Base-by-base conservation (phyloP, 208 protist species). In the Trypanosoma avium region DNA sequence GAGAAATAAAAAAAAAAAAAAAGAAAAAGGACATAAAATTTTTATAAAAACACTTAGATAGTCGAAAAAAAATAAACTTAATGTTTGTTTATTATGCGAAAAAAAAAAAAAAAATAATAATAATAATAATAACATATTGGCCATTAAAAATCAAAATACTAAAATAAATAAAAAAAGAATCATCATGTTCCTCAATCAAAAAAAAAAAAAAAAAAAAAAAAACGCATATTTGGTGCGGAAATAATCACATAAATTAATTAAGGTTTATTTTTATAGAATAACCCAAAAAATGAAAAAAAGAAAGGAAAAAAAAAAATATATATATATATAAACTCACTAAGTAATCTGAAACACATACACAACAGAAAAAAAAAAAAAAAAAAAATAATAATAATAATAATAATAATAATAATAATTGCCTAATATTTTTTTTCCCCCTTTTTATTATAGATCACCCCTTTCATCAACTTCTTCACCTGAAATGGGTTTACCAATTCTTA, bases 401-500 rank as follows among this genome's bases (percentile, higher is more conserved):
- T 7, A 52, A 19, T 7, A 22, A 49, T 29, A 33, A 38, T 9
- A 57, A 57, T 57, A n/a, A 36, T 17, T 29, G 4, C 10, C 8
- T 57, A 48, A 60, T 15, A 35, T 15, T 36, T 12, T 52, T 26
- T 49, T 7, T 45, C 30, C 17, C 36, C 47, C 15, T 66, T 61
- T 15, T 33, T 53, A 56, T 59, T 30, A 13, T 24, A 26, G 6
- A 27, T 84, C 78, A 49, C 42, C 40, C 7, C 57, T 50, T 22
- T 81, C 64, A 1, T 71, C 54, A 2, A 48, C 33, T 3, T 40
- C 53, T 8, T 46, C 38, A 36, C 75, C 40, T 27, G 54, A 46
- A 36, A 24, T 24, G 38, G 70, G 22, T 61, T 83, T 84, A 17
- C 82, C 82, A 4, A 73, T 40, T 35, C 82, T 71, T 65, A 83